Evolutionary conservation across 768 basidiomycete species (phyloP).

Genomic region (Lactarius indigo): DNA sequence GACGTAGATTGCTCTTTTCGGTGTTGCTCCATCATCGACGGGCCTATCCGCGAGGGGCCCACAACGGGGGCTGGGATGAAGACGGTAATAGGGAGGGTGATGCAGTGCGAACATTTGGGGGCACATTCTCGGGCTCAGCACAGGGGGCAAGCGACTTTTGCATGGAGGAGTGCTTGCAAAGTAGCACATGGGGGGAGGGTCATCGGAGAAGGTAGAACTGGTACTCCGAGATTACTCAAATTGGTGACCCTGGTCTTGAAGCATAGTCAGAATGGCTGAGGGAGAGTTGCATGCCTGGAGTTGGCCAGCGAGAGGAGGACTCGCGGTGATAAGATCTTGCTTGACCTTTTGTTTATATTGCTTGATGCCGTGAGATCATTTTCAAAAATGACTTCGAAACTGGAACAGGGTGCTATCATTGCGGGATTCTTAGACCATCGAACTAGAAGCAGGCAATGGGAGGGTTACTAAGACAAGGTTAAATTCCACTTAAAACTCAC

Average conservation of each 20-base stretch:
- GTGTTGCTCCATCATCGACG: no score
- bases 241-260: neutral
- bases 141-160: no score
- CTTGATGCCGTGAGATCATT: slow-evolving; percentile 39
- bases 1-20: no score
- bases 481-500: no score
- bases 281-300: neutral
- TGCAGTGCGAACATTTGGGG: no score
- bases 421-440: slow-evolving; percentile 44
- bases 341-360: neutral
- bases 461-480: no score
- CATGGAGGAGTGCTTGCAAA: slow-evolving; percentile 34
- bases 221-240: neutral
- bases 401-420: slow-evolving; percentile 27
- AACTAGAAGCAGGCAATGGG: slow-evolving; percentile 37
- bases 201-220: neutral
- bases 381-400: slow-evolving; percentile 32
- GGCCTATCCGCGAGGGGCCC: no score
- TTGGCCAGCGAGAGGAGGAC: neutral
- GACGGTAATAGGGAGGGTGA: no score
- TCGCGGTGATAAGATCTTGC: neutral
- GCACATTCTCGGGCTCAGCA: no score
- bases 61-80: no score
- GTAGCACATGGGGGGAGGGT: slow-evolving; percentile 10
- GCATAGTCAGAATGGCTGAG: neutral